Conservation (phyloP, 768 basidiomycete genomes). For the Leccinum rimulosum region DNA sequence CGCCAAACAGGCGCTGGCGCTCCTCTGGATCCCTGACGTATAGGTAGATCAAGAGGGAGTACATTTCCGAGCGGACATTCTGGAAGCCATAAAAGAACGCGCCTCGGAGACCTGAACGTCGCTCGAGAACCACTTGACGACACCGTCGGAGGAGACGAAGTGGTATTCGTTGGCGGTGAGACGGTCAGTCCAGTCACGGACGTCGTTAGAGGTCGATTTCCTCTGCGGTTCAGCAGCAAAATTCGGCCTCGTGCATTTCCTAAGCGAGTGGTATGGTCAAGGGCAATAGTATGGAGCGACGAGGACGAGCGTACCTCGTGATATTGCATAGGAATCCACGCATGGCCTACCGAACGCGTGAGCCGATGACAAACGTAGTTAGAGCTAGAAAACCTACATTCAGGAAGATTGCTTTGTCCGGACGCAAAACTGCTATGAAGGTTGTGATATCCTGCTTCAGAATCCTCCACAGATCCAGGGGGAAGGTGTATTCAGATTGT, state of each 20-base stretch:
- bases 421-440: conserved; percentile 5
- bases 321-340: conserved; percentile 87
- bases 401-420: conserved; percentile 18
- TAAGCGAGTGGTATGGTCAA: not conserved
- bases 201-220: conserved; percentile 88
- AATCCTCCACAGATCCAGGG: not conserved
- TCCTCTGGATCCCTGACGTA: conserved; percentile 79
- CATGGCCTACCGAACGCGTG: conserved; percentile 24
- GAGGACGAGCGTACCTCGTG: conserved; percentile 57
- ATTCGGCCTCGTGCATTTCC: conserved; percentile 93
- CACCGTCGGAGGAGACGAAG: conserved; percentile 75
- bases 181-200: conserved; percentile 77
- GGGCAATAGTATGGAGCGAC: not conserved
- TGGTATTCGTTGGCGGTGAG: conserved; percentile 78
- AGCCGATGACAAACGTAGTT: not conserved
- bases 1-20: conserved; percentile 81
- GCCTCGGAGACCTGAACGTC: conserved; percentile 92
- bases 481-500: not conserved
- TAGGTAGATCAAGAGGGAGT: conserved; percentile 90
- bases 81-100: conserved; percentile 80
- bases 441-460: conserved; percentile 43
- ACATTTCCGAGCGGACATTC: conserved; percentile 91
- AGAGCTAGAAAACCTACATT: conserved; percentile 10
- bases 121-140: conserved; percentile 88
- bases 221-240: conserved; percentile 91